Percentiles rank a stretch among this genome's conserved stretches.
These are phyloP conservation scores for Peronospora farinosa DNA, from an alignment of 352 stramenopile species.

Conservation along the genomic window DNA sequence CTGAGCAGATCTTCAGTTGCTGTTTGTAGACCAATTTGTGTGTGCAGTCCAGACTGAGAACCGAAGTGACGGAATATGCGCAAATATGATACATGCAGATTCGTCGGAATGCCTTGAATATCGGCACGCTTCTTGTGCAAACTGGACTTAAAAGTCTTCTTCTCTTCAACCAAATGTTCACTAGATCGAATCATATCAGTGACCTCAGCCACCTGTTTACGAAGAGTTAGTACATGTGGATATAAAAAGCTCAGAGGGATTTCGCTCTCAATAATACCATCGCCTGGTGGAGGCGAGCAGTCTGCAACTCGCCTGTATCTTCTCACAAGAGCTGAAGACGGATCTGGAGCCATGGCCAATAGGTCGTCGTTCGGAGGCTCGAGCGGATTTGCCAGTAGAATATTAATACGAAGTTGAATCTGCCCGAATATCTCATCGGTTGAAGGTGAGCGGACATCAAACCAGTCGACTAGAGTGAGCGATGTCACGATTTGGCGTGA, in stretches of 20 bases:
- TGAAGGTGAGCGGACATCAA: slow-evolving; percentile 53
- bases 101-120: slow-evolving; percentile 77
- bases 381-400: slow-evolving; percentile 55
- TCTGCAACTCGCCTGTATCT: slow-evolving; percentile 35
- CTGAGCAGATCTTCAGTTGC: slow-evolving; percentile 58
- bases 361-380: slow-evolving; percentile 19
- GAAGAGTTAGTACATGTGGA: slow-evolving; percentile 61
- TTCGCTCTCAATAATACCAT: slow-evolving; percentile 48
- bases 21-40: slow-evolving; percentile 20
- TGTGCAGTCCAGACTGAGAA: slow-evolving; percentile 20
- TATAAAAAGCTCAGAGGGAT: slow-evolving; percentile 69
- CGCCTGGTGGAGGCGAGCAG: slow-evolving; percentile 31
- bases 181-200: slow-evolving; percentile 62
- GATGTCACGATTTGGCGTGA: slow-evolving; percentile 45
- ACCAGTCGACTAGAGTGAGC: slow-evolving; percentile 73
- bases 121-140: slow-evolving; percentile 75
- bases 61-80: slow-evolving; percentile 63
- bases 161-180: slow-evolving; percentile 54
- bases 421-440: slow-evolving; percentile 62
- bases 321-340: slow-evolving; percentile 17
- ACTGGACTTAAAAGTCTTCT: slow-evolving; percentile 83
- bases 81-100: slow-evolving; percentile 81
- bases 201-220: slow-evolving; percentile 55
- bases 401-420: slow-evolving; percentile 68
- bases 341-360: slow-evolving; percentile 13